A percentile compares a stretch with the other conserved stretches of the same genome.
These are phyloP conservation scores for Plectosphaerella cucumerina DNA, from an alignment of 2,329 filamentous ascomycete genomes.

Conservation along the genomic window DNA sequence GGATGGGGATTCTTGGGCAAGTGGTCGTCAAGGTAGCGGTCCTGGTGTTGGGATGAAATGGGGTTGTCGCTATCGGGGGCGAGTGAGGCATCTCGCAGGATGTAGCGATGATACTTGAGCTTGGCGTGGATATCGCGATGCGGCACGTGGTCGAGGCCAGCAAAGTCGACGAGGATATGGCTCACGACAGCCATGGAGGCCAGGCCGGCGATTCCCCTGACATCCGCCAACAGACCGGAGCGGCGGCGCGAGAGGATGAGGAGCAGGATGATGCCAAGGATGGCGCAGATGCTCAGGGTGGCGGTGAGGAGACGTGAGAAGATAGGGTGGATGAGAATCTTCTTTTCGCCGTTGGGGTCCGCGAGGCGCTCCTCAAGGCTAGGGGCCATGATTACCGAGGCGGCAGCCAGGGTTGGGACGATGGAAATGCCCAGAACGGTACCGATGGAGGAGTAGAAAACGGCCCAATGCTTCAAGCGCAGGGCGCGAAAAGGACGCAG, in stretches of 20 bases:
- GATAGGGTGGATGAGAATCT: constrained; percentile 48
- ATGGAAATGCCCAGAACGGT: constrained; percentile 63
- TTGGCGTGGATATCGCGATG: constrained; percentile 64
- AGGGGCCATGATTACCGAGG: constrained; percentile 55
- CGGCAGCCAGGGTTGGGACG: constrained; percentile 65
- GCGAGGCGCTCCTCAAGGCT: constrained; percentile 37
- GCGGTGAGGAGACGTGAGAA: constrained; percentile 60
- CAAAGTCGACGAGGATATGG: constrained; percentile 71
- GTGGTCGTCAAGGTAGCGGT: constrained; percentile 44
- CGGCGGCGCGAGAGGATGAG: constrained; percentile 57
- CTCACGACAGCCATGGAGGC: constrained; percentile 71
- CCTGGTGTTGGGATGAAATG: constrained; percentile 31
- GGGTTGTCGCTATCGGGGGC: constrained; percentile 57
- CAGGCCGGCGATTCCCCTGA: constrained; percentile 68
- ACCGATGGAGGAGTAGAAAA: constrained; percentile 61
- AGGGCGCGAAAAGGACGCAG: constrained; percentile 61
- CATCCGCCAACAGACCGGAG: constrained; percentile 63
- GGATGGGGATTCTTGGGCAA: constrained; percentile 62
- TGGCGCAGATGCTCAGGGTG: constrained; percentile 52
- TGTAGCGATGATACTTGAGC: constrained; percentile 63
- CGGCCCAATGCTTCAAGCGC: constrained; percentile 61
- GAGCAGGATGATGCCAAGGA: constrained; percentile 53
- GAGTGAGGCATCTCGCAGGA: constrained; percentile 65
- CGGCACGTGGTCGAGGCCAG: constrained; percentile 63
- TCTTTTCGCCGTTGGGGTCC: constrained; percentile 41